A percentile compares a stretch with the other conserved stretches of the same genome.
Evolutionary conservation across 2,329 filamentous ascomycete genomes (phyloP).

Genomic region (Tolypocladium capitatum): DNA sequence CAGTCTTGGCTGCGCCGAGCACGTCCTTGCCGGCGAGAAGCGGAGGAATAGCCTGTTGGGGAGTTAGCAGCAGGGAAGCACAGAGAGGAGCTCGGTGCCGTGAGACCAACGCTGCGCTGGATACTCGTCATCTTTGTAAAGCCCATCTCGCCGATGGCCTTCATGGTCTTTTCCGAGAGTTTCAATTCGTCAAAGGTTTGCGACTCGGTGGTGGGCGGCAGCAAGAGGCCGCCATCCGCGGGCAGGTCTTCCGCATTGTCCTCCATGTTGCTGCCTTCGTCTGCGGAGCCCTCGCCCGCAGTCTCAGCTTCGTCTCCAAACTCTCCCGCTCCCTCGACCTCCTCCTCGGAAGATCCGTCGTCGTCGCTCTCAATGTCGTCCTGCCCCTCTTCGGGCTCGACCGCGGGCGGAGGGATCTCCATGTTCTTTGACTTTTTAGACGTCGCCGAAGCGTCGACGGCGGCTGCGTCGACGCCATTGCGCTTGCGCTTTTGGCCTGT

Average conservation of each 20-base stretch:
- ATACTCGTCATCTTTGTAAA: slow-evolving; percentile 96
- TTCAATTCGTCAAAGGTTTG: slow-evolving; percentile 69
- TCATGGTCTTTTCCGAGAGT: slow-evolving; percentile 77
- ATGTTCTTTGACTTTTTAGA: slow-evolving; percentile 28
- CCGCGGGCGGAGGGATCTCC: slow-evolving; percentile 20
- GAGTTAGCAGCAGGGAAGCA: not conserved
- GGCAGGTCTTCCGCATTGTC: slow-evolving; percentile 18
- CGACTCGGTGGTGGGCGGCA: slow-evolving; percentile 45
- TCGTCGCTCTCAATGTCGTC: slow-evolving; percentile 12
- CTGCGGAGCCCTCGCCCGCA: slow-evolving; percentile 10
- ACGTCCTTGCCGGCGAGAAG: slow-evolving; percentile 83
- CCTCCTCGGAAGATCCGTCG: slow-evolving; percentile 13
- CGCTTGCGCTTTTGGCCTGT: slow-evolving; percentile 32
- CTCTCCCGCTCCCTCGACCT: slow-evolving; percentile 16
- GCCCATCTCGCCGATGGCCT: slow-evolving; percentile 80
- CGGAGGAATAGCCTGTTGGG: slow-evolving; percentile 57
- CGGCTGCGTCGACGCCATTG: slow-evolving; percentile 19
- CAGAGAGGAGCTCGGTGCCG: not conserved
- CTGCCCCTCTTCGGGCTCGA: slow-evolving; percentile 14
- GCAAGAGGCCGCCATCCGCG: slow-evolving; percentile 30
- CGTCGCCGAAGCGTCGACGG: slow-evolving; percentile 7
- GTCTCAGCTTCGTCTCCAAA: slow-evolving; percentile 10
- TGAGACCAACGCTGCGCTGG: slow-evolving; percentile 45
- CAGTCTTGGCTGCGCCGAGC: slow-evolving; percentile 89
- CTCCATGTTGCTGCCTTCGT: slow-evolving; percentile 7